These are phyloP conservation scores for Hyparrhenia diplandra DNA, from an alignment of 176 grass and related monocot species.

Conservation along the genomic window DNA sequence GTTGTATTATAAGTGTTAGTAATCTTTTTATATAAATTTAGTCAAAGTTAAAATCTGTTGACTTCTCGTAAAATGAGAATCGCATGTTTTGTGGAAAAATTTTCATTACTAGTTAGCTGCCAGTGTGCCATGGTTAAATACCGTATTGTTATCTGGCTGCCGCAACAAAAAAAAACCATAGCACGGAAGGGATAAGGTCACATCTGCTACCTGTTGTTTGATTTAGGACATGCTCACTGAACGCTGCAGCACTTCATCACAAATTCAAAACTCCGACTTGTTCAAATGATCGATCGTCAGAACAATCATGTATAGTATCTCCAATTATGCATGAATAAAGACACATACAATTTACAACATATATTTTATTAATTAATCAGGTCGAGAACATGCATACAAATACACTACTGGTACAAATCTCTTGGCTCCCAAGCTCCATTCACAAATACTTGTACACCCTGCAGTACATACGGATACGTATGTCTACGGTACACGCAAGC, in stretches of 20 bases:
- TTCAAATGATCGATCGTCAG: no score
- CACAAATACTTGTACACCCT: background rate
- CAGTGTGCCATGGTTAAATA: no score
- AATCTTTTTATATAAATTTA: no score
- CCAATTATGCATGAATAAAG: background rate
- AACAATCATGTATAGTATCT: background rate
- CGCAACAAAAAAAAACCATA: background rate
- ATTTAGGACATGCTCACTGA: background rate
- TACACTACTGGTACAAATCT: background rate
- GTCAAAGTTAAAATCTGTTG: no score
- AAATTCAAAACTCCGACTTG: no score
- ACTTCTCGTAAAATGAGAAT: no score
- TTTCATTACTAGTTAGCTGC: no score
- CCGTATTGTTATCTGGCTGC: background rate
- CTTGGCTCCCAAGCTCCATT: background rate
- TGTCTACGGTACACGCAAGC: background rate
- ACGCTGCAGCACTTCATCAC: no score
- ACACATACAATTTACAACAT: background rate
- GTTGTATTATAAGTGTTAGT: no score
- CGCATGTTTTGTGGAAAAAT: no score
- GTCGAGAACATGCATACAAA: background rate
- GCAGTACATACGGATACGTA: constrained; percentile 1
- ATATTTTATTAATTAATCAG: background rate
- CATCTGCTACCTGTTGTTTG: background rate
- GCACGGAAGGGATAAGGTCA: background rate